Evolutionary conservation across 352 stramenopile species (phyloP).

Genomic region (Globisporangium acanthophoron): DNA sequence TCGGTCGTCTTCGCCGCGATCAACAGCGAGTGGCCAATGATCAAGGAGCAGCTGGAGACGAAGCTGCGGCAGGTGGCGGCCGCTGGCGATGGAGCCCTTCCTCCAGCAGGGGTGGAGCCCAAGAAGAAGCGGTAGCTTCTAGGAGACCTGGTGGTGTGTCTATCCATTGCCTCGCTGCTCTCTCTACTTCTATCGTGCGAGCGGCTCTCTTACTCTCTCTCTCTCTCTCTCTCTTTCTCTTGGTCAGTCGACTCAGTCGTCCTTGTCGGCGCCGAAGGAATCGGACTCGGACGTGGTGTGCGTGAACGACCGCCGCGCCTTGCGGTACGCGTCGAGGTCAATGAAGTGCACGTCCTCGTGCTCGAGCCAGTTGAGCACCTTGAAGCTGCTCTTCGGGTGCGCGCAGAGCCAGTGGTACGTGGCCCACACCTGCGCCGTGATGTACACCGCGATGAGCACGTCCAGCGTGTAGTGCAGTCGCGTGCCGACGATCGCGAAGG

Average conservation of each 20-base stretch:
- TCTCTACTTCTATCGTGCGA: slow-evolving; percentile 11
- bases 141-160: neutral
- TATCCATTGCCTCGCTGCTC: neutral
- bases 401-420: slow-evolving; percentile 67
- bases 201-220: neutral
- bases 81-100: slow-evolving; percentile 1
- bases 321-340: slow-evolving; percentile 68
- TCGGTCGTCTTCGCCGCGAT: slow-evolving; percentile 80
- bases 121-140: slow-evolving; percentile 35
- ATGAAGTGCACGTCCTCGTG: slow-evolving; percentile 74
- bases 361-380: slow-evolving; percentile 73
- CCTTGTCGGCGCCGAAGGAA: slow-evolving; percentile 9
- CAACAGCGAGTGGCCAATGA: slow-evolving; percentile 82
- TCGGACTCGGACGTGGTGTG: slow-evolving; percentile 19
- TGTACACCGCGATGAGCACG: slow-evolving; percentile 86
- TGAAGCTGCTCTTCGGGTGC: slow-evolving; percentile 35
- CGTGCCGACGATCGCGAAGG: slow-evolving; percentile 84
- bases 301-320: slow-evolving; percentile 42
- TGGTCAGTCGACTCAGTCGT: slow-evolving; percentile 3
- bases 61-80: slow-evolving; percentile 24
- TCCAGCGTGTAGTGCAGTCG: slow-evolving; percentile 85
- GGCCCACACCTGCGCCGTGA: slow-evolving; percentile 78
- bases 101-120: slow-evolving; percentile 1
- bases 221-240: neutral
- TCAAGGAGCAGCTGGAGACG: slow-evolving; percentile 59